These are phyloP conservation scores for Hevea brasiliensis DNA, from an alignment of 345 rosid genomes.

Conservation along the genomic window DNA sequence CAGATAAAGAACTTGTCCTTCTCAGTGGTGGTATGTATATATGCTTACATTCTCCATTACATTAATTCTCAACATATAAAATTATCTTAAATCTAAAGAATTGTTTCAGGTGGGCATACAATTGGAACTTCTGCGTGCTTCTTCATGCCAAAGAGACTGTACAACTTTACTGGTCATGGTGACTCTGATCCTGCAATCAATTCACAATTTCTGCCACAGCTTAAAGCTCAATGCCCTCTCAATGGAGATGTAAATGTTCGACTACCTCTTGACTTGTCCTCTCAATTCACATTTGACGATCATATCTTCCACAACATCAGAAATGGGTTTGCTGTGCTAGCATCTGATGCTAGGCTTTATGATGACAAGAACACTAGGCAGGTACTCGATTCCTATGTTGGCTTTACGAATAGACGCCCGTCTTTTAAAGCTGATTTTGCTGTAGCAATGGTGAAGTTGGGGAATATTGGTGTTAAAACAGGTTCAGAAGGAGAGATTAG, in stretches of 20 bases:
- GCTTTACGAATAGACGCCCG: constrained; percentile 37
- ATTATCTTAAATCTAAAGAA: too few relatives aligned
- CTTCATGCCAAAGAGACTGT: constrained; percentile 73
- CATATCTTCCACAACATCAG: constrained; percentile 57
- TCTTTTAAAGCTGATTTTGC: constrained; percentile 61
- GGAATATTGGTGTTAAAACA: constrained; percentile 61
- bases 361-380: constrained; percentile 48
- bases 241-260: constrained; percentile 60
- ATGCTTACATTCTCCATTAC: neutral
- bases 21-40: constrained; percentile 45
- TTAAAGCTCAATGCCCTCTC: constrained; percentile 48
- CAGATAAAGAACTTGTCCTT: constrained; percentile 71
- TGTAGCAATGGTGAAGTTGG: constrained; percentile 63
- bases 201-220: constrained; percentile 43
- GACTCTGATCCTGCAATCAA: constrained; percentile 63
- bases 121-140: constrained; percentile 89
- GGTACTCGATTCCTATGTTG: constrained; percentile 54
- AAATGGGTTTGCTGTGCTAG: constrained; percentile 67
- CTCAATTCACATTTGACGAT: constrained; percentile 50
- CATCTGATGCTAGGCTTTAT: constrained; percentile 69
- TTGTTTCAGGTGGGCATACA: constrained; percentile 64
- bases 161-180: constrained; percentile 46
- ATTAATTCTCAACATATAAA: too few relatives aligned
- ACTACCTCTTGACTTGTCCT: constrained; percentile 54
- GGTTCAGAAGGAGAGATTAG: constrained; percentile 64